Percentiles rank a stretch among this genome's conserved stretches.
These are phyloP conservation scores for Rubia tinctorum DNA, from an alignment of 305 asterid species.

Conservation along the genomic window DNA sequence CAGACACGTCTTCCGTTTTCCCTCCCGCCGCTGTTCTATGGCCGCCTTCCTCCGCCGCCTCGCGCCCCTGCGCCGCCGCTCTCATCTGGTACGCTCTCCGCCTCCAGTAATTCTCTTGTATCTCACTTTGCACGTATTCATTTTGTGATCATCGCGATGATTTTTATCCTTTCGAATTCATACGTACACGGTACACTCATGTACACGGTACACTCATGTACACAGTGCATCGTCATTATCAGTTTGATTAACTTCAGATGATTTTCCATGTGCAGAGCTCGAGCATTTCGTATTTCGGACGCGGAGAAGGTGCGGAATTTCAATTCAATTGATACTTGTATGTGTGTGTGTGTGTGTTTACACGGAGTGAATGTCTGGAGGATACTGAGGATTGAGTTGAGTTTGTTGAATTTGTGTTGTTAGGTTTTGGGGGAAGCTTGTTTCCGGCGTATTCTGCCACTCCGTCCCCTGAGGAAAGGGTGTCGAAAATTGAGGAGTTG, in stretches of 20 bases:
- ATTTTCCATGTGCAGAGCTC: neutral
- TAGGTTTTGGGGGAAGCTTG: constrained; percentile 43
- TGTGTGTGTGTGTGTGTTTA: neutral
- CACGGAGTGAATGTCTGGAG: constrained; percentile 1
- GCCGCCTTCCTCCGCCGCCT: constrained; percentile 14
- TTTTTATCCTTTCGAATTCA: neutral
- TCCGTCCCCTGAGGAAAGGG: constrained; percentile 33
- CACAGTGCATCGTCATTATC: neutral
- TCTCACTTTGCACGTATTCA: neutral
- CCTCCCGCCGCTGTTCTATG: constrained; percentile 2
- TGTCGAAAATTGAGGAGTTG: constrained; percentile 38
- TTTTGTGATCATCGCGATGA: neutral
- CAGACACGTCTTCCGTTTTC: neutral
- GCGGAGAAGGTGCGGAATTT: constrained; percentile 1
- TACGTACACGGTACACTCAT: neutral
- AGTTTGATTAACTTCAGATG: neutral
- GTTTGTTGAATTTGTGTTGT: constrained; percentile 7
- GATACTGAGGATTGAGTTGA: constrained; percentile 15
- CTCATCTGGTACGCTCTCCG: neutral
- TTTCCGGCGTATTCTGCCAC: constrained; percentile 35
- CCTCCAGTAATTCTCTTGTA: neutral
- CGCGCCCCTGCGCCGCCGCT: constrained; percentile 3
- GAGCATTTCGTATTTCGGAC: neutral
- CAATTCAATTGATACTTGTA: neutral
- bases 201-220: neutral